Conservation (phyloP, 2,329 filamentous ascomycete genomes). For the Epichloe hybrida region DNA sequence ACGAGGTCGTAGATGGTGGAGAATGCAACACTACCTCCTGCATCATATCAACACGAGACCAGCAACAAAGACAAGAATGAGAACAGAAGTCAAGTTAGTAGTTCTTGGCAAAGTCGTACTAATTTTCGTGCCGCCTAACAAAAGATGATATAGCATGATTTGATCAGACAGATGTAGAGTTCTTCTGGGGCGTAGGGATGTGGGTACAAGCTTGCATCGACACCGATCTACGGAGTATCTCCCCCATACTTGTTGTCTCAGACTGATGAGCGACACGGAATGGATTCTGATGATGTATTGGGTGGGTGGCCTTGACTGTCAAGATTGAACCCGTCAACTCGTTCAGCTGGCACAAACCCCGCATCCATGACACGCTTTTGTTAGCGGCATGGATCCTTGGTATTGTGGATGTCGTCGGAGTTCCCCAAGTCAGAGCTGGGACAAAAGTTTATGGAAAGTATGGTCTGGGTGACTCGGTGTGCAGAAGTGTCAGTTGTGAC, state of each 20-base stretch:
- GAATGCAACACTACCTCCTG: conserved; percentile 3
- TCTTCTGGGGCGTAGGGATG: background rate
- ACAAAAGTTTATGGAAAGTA: background rate
- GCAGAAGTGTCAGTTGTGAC: conserved; percentile 38
- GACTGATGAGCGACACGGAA: background rate
- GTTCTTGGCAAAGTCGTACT: background rate
- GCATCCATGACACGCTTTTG: background rate
- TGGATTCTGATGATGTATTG: background rate
- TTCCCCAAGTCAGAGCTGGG: background rate
- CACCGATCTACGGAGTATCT: background rate
- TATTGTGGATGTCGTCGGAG: background rate
- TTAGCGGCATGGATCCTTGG: background rate
- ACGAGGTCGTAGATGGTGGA: background rate
- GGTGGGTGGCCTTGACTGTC: background rate
- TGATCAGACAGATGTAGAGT: background rate
- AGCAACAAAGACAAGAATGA: background rate
- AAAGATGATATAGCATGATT: background rate
- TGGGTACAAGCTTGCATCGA: background rate
- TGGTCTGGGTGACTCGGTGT: background rate
- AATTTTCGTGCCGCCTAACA: background rate
- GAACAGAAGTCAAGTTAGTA: background rate
- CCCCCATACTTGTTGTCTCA: background rate
- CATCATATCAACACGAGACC: conserved; percentile 1
- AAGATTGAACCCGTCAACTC: background rate
- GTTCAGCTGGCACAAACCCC: background rate